Base-by-base conservation (phyloP, 352 stramenopile species). In the Hyaloperonospora brassicae region DNA sequence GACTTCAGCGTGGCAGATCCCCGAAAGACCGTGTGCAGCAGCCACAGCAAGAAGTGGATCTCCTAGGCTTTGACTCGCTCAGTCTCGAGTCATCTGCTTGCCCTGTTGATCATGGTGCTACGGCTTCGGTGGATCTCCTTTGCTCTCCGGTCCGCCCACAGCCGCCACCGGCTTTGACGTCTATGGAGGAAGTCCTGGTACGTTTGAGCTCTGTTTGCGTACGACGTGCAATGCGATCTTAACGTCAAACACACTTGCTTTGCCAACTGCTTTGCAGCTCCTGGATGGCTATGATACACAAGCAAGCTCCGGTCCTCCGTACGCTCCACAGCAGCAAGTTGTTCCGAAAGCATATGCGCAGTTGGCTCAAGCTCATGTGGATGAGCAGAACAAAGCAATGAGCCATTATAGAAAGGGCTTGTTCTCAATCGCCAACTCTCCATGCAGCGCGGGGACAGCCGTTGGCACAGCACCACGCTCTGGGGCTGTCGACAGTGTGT, bases 341-440 rank as follows among this genome's bases (percentile, higher is more conserved):
- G 60, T 57, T 8, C 60, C 62, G n/a, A 25, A 69, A 12, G 64
- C 68, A 47, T 67, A 72, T 40, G 65, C 68, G 40, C 55, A 62
- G 44, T 52, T 55, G 0, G 51, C 66, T 22, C 62, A 70, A 7
- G 27, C 27, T 34, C 27, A 8, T 34, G 27, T 34, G 4, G 79
- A 87, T 51, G 70, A 87, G 11, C 77, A 76, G 42, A 73, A 79
- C 43, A 83, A 83, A 60, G 70, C 74, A 6, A 55, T 92, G 41
- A 84, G 81, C 46, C 67, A 89, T 65, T 86, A 91, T 56, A 81
- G 81, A 41, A 94, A 92, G 62, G 84, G 91, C 36, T 59, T 94
- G 2, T 94, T 92, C 54, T 84, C 81, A 13, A 85, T 90, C 53
- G 81, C 78, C 52, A 92, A 92, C 60, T 94, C 84, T 12, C 81